These are phyloP conservation scores for Citropsis articulata DNA, from an alignment of 345 rosid species.

Conservation along the genomic window DNA sequence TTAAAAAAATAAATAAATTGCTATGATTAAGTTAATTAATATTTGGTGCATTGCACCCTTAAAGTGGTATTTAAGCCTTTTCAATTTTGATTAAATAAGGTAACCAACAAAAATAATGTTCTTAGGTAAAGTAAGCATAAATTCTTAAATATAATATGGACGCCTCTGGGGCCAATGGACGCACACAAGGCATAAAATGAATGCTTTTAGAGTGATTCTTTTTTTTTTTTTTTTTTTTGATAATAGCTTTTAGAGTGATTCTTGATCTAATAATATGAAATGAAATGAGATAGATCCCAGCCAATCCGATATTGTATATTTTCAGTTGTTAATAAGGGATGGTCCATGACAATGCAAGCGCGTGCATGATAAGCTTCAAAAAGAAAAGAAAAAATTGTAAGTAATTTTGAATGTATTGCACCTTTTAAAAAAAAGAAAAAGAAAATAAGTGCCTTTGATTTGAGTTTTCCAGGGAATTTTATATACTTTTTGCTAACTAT, in stretches of 20 bases:
- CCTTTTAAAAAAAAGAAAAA: too few species aligned
- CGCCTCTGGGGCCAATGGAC: not conserved
- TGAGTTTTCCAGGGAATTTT: too few species aligned
- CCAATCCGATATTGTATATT: not conserved
- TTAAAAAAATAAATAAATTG: not conserved
- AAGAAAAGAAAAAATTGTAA: not conserved
- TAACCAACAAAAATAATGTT: slow-evolving; percentile 9
- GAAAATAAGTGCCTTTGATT: too few species aligned
- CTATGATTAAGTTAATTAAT: slow-evolving; percentile 4
- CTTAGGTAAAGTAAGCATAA: slow-evolving; percentile 15
- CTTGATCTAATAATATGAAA: not conserved
- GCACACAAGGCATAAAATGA: not conserved
- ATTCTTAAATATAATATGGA: not conserved
- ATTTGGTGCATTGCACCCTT: slow-evolving; percentile 13
- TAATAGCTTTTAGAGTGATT: not conserved
- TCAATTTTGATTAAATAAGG: slow-evolving; percentile 14
- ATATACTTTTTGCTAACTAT: too few species aligned
- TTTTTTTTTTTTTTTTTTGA: too few species aligned
- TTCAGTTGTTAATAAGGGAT: not conserved
- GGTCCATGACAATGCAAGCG: not conserved
- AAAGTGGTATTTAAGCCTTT: slow-evolving; percentile 14
- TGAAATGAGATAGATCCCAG: slow-evolving; percentile 1
- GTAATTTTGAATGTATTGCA: too few species aligned
- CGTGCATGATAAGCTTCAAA: not conserved
- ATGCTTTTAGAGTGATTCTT: not conserved